Evolutionary conservation across 768 basidiomycete species (phyloP), one percentile per base, ranked within the genome.

Genomic region (Mycena vitilis): DNA sequence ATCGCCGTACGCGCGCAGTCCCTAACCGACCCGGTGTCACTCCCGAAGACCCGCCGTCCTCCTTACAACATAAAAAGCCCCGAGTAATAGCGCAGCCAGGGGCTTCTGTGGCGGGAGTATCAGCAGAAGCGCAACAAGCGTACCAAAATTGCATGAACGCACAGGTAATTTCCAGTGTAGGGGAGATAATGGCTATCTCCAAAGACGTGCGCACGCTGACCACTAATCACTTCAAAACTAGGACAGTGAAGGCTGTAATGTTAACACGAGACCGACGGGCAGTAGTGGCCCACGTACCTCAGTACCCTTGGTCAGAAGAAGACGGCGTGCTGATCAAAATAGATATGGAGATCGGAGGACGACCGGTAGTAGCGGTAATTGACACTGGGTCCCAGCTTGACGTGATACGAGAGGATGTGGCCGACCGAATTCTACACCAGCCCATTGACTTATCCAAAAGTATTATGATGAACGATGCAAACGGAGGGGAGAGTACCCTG

Each of bases 231-330:
- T 4, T 48, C 2, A 60, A 49, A n/a, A 20, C 45, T n/a, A 48
- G 22, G 15, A 12, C 15, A 11, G 34, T 23, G 16, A 60, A 60
- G 16, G 58, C 58, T 8, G 58, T 60, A n/a, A 48, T 60, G 45
- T 22, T 60, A 15, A 60, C 58, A 1, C 45, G 47, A 0, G 58
- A 60, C 34, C 13, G 47, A 22, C 30, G n/a, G 1, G 47, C 58
- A 0, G n/a, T 49, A 12, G 58, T 60, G 0, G 58, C 58, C 1
- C 58, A 60, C 36, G 58, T 60, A 2, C 42, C 58, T 4, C 45
- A 60, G 22, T 60, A 60, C 18, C 58, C 58, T 4, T 60, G 58
- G 58, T 60, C 25, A 13, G 47, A 60, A 12, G 58, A 60, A 36
- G 58, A 60, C 6, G 58, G 58, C 4, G 58, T 60, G 4, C 22